Conservation (phyloP, 495 filamentous ascomycete genomes). For the Hyaloscypha finlandica region DNA sequence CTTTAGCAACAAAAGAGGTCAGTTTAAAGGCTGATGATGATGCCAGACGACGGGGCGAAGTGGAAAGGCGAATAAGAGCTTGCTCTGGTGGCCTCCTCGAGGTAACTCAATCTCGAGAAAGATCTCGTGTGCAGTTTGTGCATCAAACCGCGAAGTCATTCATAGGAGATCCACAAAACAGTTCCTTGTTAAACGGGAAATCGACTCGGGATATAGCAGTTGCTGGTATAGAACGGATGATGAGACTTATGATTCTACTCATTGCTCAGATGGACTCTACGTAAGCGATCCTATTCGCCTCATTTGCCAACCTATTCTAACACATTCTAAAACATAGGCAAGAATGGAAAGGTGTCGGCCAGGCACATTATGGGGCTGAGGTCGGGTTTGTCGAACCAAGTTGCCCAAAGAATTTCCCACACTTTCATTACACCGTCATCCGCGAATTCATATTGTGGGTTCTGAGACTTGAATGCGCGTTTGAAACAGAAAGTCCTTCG, state of each 20-base stretch:
- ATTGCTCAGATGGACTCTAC: background rate
- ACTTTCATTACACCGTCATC: background rate
- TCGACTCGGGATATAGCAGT: background rate
- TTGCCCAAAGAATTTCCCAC: background rate
- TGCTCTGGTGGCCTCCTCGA: background rate
- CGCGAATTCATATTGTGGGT: background rate
- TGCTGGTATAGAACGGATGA: slow-evolving; percentile 2
- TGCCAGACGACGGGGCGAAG: background rate
- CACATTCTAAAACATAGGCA: background rate
- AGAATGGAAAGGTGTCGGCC: background rate
- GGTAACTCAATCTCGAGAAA: background rate
- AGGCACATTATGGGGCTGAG: background rate
- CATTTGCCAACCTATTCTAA: background rate
- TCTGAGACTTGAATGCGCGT: background rate
- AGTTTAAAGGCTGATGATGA: background rate
- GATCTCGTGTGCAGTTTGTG: background rate
- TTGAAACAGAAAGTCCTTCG: background rate
- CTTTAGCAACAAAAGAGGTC: background rate
- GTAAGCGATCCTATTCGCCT: background rate
- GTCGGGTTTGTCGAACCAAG: background rate
- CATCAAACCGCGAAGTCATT: background rate
- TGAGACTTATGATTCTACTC: slow-evolving; percentile 1
- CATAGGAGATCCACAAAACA: background rate
- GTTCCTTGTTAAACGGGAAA: slow-evolving; percentile 1
- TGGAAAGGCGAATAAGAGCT: slow-evolving; percentile 1